Conservation (phyloP, 176 grass and related monocot genomes). For the Lolium multiflorum region DNA sequence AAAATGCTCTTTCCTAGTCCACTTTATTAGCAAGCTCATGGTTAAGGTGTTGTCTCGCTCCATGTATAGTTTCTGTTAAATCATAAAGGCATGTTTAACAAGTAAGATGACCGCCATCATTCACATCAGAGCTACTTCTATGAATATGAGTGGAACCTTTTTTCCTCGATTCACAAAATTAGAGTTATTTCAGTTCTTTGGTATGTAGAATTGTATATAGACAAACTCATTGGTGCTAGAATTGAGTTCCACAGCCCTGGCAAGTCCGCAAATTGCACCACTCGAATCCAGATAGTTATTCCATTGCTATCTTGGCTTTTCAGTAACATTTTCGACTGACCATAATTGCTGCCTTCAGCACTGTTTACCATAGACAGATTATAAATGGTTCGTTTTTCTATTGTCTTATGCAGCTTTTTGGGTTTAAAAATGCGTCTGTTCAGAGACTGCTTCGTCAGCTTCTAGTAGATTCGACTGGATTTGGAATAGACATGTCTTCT, state of each 20-base stretch:
- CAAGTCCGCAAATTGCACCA: background rate
- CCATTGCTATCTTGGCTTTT: constrained; percentile 8
- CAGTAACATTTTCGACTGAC: background rate
- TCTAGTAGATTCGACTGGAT: constrained; percentile 59
- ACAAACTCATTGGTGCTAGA: background rate
- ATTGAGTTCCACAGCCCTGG: background rate
- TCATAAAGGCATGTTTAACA: background rate
- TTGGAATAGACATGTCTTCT: constrained; percentile 42
- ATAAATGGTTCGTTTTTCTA: constrained; percentile 26
- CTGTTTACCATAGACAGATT: constrained; percentile 17
- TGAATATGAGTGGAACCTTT: background rate
- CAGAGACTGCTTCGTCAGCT: constrained; percentile 90
- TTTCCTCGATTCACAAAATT: background rate
- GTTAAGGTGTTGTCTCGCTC: background rate
- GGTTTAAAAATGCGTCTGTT: constrained; percentile 84
- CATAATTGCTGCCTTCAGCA: background rate
- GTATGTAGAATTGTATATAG: constrained; percentile 7
- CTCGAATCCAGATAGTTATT: constrained; percentile 28
- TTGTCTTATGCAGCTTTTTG: constrained; percentile 77
- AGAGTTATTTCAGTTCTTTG: background rate
- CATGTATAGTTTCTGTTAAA: background rate
- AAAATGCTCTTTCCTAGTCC: background rate
- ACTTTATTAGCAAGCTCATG: background rate
- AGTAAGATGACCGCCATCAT: constrained; percentile 19
- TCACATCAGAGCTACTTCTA: constrained; percentile 1